phyloP scores from a whole-genome alignment of 257 asterid genomes.

The Jaltomata sinuosa region DNA sequence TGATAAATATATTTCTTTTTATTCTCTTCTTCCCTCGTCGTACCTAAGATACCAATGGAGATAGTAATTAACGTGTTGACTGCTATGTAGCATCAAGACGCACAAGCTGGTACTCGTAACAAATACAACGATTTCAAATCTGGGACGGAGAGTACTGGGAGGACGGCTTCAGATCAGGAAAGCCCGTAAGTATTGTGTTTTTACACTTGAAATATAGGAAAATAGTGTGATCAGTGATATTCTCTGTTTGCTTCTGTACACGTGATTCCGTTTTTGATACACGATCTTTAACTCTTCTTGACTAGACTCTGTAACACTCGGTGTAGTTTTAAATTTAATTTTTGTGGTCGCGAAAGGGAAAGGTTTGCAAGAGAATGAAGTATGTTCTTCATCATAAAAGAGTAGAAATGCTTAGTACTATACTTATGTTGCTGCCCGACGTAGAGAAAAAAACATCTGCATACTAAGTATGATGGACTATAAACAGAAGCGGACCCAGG shows the following conservation, averaged over 20 bases:
- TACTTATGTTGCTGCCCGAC: neutral
- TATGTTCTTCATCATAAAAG: neutral
- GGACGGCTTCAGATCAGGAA: conserved; percentile 68
- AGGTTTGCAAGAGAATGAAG: neutral
- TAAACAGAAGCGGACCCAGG: no score
- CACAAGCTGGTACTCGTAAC: conserved; percentile 48
- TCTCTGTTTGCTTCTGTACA: no score
- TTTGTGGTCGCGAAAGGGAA: no score
- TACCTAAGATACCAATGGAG: neutral
- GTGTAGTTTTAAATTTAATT: no score
- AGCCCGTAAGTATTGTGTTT: conserved; percentile 65
- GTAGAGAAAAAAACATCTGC: neutral
- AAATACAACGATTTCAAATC: conserved; percentile 68
- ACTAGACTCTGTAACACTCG: neutral
- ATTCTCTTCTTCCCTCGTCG: neutral
- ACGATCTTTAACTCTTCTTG: neutral
- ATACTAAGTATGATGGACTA: neutral
- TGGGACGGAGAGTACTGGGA: conserved; percentile 44
- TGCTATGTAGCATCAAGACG: conserved; percentile 66
- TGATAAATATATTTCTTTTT: neutral
- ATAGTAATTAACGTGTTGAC: conserved; percentile 8
- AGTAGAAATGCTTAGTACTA: neutral
- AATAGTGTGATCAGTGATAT: no score
- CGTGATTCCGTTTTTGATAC: no score
- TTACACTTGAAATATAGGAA: neutral